A percentile compares a stretch with the other conserved stretches of the same genome.
These are phyloP conservation scores for carrot (Daucus carota) DNA, from an alignment of 129 eudicot species.

Conservation along the genomic window DH1_v3.0 NC_030384.2:48683001-48683500, in stretches of 20 bases:
- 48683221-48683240: slow-evolving; percentile 15
- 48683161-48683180: slow-evolving; percentile 32
- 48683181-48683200: slow-evolving; percentile 29
- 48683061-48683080: background rate
- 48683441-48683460: background rate
- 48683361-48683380: background rate
- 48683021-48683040: background rate
- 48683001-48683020: too few relatives aligned
- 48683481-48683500: background rate
- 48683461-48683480: background rate
- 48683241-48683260: slow-evolving; percentile 6
- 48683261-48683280: background rate
- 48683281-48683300: slow-evolving; percentile 1
- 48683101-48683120: too few relatives aligned
- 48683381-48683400: background rate
- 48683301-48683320: slow-evolving; percentile 8
- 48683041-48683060: background rate
- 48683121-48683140: background rate
- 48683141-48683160: slow-evolving; percentile 42
- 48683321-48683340: slow-evolving; percentile 11
- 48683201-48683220: slow-evolving; percentile 22
- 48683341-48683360: background rate
- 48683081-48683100: background rate
- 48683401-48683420: background rate
- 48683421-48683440: background rate